phyloP scores from a whole-genome alignment of 164 flowering plant species.

The Piper longum region DNA sequence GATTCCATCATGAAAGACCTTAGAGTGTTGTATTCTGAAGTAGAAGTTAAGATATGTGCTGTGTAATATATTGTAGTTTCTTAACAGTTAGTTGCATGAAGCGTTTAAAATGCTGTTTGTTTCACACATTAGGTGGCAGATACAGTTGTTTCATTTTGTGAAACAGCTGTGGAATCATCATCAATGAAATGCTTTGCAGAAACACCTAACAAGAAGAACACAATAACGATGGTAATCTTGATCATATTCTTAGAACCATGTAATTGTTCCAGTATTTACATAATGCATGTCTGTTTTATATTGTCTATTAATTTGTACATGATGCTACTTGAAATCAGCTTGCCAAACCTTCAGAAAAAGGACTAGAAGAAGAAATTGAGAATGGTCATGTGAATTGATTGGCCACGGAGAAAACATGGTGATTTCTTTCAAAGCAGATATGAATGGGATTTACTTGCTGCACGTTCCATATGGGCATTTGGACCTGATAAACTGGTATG shows the following conservation, averaged over 20 bases:
- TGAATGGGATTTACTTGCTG: slow-evolving; percentile 98
- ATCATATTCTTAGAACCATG: background rate
- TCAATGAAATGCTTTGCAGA: slow-evolving; percentile 99
- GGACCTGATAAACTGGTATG: slow-evolving; percentile 93
- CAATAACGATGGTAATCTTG: slow-evolving; percentile 73
- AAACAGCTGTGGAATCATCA: slow-evolving; percentile 96
- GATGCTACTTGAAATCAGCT: slow-evolving; percentile 26
- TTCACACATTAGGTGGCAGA: slow-evolving; percentile 78
- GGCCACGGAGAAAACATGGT: slow-evolving; percentile 73
- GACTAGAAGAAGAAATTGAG: slow-evolving; percentile 95
- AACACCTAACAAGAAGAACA: slow-evolving; percentile 95
- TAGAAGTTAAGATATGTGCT: slow-evolving; percentile 75
- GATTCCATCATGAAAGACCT: slow-evolving; percentile 99
- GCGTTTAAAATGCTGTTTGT: background rate
- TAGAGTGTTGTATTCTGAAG: slow-evolving; percentile 97
- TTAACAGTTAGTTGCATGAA: background rate
- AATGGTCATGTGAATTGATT: slow-evolving; percentile 90
- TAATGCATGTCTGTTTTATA: background rate
- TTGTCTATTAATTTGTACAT: background rate
- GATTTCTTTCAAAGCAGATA: slow-evolving; percentile 79
- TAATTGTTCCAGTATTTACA: background rate
- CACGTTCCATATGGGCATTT: slow-evolving; percentile 97
- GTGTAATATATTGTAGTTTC: background rate
- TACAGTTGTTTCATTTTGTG: slow-evolving; percentile 98
- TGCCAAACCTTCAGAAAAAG: slow-evolving; percentile 94